These are phyloP conservation scores for Gonium pectorale DNA, from an alignment of 139 green algal species.

Conservation along the genomic window DNA sequence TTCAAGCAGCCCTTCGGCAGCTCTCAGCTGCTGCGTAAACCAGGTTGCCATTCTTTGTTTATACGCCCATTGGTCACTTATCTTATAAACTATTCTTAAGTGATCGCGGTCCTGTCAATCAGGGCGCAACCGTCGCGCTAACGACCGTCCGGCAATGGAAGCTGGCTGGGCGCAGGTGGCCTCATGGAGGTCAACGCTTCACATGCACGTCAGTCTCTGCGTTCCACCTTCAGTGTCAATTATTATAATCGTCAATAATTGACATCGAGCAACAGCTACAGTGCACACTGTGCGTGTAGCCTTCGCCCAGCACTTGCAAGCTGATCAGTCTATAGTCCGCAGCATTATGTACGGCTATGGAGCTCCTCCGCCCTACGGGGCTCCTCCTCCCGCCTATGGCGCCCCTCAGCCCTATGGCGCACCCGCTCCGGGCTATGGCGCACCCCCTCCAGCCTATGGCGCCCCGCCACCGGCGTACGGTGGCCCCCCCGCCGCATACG, in stretches of 20 bases:
- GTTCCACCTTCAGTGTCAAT: too few species aligned
- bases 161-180: too few species aligned
- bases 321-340: too few species aligned
- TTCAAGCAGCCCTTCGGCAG: constrained; percentile 74
- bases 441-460: not conserved
- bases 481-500: not conserved
- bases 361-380: constrained; percentile 11
- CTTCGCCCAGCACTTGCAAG: too few species aligned
- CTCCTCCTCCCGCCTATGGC: not conserved
- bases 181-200: too few species aligned
- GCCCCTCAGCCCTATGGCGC: not conserved
- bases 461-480: not conserved
- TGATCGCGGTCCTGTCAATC: too few species aligned
- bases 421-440: constrained; percentile 9
- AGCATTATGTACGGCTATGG: constrained; percentile 41
- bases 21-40: constrained; percentile 61
- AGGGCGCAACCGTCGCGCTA: too few species aligned
- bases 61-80: not conserved
- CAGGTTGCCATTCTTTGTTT: constrained; percentile 58
- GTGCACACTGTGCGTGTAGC: too few species aligned
- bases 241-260: too few species aligned
- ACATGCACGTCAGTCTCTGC: too few species aligned
- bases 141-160: too few species aligned
- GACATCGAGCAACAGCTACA: too few species aligned
- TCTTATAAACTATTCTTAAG: not conserved